These are phyloP conservation scores for Herpetomonas muscarum DNA, from an alignment of 208 protist genomes.

Conservation along the genomic window DNA sequence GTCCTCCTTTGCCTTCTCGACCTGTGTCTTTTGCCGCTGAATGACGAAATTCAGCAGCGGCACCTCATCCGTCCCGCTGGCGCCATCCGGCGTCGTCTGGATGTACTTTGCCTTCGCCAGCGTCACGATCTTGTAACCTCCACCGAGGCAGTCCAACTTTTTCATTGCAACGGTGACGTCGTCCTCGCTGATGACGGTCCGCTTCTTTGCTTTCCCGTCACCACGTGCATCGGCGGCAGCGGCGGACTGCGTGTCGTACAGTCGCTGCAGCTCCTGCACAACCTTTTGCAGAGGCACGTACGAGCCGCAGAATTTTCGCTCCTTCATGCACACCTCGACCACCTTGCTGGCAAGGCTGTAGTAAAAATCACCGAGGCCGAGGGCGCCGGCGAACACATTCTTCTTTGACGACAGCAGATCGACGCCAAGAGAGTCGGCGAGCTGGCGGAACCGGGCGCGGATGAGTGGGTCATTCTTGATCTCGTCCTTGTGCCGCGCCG, in stretches of 20 bases:
- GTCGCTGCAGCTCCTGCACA: constrained; percentile 49
- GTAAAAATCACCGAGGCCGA: constrained; percentile 85
- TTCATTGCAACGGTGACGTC: constrained; percentile 68
- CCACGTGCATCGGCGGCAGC: not conserved
- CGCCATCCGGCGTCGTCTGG: constrained; percentile 76
- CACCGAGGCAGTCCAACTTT: constrained; percentile 67
- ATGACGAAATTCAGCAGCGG: constrained; percentile 62
- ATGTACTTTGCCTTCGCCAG: constrained; percentile 69
- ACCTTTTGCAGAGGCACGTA: constrained; percentile 73
- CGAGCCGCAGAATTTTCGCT: constrained; percentile 80
- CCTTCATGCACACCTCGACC: constrained; percentile 79
- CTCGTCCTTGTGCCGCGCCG: constrained; percentile 58
- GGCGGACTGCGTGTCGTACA: constrained; percentile 33
- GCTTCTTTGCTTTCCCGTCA: constrained; percentile 10
- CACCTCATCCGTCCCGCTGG: constrained; percentile 48
- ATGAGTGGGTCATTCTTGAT: constrained; percentile 78
- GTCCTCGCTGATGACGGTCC: constrained; percentile 46
- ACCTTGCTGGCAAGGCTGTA: constrained; percentile 77
- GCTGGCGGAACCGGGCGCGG: constrained; percentile 80
- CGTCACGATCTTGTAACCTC: constrained; percentile 73
- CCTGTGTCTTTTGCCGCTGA: constrained; percentile 32
- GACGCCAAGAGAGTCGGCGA: constrained; percentile 83
- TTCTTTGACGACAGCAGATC: constrained; percentile 86
- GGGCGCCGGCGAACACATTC: constrained; percentile 73
- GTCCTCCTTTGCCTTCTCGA: constrained; percentile 19